Evolutionary conservation across 73 alveolate genomes (phyloP), one percentile per base, ranked within the genome.

Genomic region (Paramecium biaurelia): DNA sequence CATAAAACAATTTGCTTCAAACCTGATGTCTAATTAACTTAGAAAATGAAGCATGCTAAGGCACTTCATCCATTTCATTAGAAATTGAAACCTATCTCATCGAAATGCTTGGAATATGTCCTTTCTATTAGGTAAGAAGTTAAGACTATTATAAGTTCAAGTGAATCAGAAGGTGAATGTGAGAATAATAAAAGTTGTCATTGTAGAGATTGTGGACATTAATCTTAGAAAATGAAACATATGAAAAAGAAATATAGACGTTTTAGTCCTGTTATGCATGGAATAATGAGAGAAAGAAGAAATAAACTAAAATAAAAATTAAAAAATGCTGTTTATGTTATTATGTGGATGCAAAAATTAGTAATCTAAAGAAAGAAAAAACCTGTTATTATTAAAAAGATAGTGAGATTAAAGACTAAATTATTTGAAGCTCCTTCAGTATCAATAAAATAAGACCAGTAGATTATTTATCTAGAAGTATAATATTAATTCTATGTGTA

Each of bases 271-370:
- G 84, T 63, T 0, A 63, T 63, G 84, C 84, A 63, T 63, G 84
- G 26, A 2, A 32, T 5, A 26, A 63, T 63, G 45, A 63, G 47
- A 24, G 84, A 63, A 26, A 63, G 84, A 12, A 63, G 84, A 63
- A 63, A 26, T 26, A 63, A 63, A 63, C 26, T 63, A 6, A 63
- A 63, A 63, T 26, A 63, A 30, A 63, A 63, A 26, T 63, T 63
- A 8, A 63, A 32, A 63, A 63, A 63, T 63, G 84, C 84, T 12
- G 84, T 63, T 30, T 63, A 63, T 63, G 84, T 63, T 26, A 63
- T 63, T 32, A 63, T 63, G 84, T 63, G 84, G 84, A 63, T 63
- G 84, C 84, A 26, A 63, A 63, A n/a, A 63, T 63, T 63, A 63
- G 84, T n/a, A n/a, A 32, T 63, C 2, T n/a, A 26, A n/a, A 63